Evolutionary conservation across 768 basidiomycete species (phyloP).

Genomic region (Collybia nuda): DNA sequence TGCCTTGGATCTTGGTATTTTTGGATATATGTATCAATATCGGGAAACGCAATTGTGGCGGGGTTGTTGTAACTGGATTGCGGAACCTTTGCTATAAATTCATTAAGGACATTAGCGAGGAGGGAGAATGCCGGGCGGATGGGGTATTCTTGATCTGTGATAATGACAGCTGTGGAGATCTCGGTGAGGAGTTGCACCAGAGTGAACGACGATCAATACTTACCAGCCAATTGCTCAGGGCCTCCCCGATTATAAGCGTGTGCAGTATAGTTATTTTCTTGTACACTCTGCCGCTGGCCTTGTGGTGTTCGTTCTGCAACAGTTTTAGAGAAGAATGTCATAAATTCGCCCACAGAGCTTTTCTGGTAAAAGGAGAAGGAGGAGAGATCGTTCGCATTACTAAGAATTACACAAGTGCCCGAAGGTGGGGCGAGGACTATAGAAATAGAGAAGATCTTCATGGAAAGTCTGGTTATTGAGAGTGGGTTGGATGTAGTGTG

Average conservation of each 20-base stretch:
- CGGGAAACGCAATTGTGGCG: conserved; percentile 71
- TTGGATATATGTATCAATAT: conserved; percentile 71
- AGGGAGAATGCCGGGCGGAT: conserved; percentile 96
- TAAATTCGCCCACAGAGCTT: conserved; percentile 85
- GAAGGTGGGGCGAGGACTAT: conserved; percentile 68
- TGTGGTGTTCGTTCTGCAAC: conserved; percentile 85
- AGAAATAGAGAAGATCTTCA: conserved; percentile 89
- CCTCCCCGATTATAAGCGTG: conserved; percentile 93
- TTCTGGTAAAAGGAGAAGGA: conserved; percentile 94
- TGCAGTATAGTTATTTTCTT: conserved; percentile 91
- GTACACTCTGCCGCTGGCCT: conserved; percentile 90
- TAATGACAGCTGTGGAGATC: conserved; percentile 70
- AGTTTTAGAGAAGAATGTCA: conserved; percentile 92
- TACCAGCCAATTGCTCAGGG: conserved; percentile 83
- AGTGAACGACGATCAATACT: conserved; percentile 18
- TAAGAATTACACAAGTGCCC: conserved; percentile 62
- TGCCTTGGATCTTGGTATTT: conserved; percentile 98
- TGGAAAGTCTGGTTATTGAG: conserved; percentile 22
- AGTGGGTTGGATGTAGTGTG: too few relatives aligned
- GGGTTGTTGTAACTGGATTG: conserved; percentile 67
- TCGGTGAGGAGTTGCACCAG: conserved; percentile 5
- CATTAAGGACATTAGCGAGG: conserved; percentile 89
- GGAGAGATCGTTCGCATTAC: conserved; percentile 75
- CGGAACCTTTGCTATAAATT: conserved; percentile 81
- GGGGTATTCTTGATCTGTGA: conserved; percentile 95